Evolutionary conservation across 2,329 filamentous ascomycete genomes (phyloP).

Genomic region (Remersonia thermophila): DNA sequence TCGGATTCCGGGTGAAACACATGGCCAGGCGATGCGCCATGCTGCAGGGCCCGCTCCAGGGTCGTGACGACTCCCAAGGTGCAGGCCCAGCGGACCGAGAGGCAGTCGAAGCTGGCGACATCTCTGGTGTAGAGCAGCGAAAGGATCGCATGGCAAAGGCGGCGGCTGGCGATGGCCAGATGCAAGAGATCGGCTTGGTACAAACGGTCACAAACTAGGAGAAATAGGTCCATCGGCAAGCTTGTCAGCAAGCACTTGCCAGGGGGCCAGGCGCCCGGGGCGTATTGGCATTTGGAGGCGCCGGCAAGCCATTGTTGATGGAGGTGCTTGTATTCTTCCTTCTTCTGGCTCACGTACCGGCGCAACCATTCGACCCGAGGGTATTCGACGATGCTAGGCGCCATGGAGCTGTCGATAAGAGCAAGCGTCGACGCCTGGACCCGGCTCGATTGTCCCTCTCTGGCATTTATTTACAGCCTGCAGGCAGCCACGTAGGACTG

Average conservation of each 20-base stretch:
- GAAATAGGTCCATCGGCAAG: conserved; percentile 8
- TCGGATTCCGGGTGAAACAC: background rate
- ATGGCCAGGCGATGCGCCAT: conserved; percentile 6
- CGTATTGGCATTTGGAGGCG: background rate
- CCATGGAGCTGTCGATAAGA: too few species aligned
- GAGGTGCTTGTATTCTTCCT: conserved; percentile 3
- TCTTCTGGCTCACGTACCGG: background rate
- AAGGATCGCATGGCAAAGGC: background rate
- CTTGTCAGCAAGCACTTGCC: conserved; percentile 6
- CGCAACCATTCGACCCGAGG: too few species aligned
- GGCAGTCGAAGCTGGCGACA: conserved; percentile 10
- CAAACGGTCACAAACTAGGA: conserved; percentile 4
- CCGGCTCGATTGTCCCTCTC: too few species aligned
- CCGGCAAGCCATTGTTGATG: background rate
- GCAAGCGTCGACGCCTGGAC: too few species aligned
- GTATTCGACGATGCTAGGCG: too few species aligned
- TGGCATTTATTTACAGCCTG: too few species aligned
- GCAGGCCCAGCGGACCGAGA: conserved; percentile 11
- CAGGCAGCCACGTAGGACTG: too few species aligned
- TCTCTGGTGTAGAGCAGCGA: conserved; percentile 7
- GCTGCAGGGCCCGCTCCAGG: conserved; percentile 5
- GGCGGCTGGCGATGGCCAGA: conserved; percentile 7
- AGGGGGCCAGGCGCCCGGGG: conserved; percentile 3
- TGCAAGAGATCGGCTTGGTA: conserved; percentile 12
- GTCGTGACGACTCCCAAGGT: conserved; percentile 8